Conservation (phyloP, 1,284 basidiomycete species). For the Ceratobasidium sp. region DNA sequence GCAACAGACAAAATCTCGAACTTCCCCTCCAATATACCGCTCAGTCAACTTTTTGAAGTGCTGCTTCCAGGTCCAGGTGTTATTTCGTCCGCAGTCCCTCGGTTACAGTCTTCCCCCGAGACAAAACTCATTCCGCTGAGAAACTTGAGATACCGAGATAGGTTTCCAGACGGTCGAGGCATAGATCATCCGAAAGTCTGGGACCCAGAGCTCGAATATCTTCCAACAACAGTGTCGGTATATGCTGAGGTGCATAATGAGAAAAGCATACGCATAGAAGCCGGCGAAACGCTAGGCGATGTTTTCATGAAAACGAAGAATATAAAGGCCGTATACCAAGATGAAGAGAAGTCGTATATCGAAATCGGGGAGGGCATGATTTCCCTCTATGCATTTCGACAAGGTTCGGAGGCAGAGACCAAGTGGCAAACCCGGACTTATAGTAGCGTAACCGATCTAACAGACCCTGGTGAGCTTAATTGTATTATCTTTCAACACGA, state of each 20-base stretch:
- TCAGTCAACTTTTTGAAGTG: background rate
- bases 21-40: conserved; percentile 13
- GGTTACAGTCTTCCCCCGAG: background rate
- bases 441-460: no score
- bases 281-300: background rate
- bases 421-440: background rate
- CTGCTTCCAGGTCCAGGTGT: background rate
- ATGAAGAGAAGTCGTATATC: background rate
- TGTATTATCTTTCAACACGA: no score
- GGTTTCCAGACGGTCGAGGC: background rate
- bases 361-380: conserved; percentile 6
- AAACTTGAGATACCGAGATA: no score
- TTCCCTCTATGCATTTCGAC: background rate
- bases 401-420: background rate
- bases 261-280: background rate
- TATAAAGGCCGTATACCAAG: background rate
- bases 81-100: background rate
- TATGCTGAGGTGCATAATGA: background rate
- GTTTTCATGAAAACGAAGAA: background rate
- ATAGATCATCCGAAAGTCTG: background rate
- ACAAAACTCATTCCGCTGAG: background rate
- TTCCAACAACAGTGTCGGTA: background rate
- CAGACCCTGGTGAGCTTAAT: no score
- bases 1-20: conserved; percentile 1
- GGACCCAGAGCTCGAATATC: background rate